phyloP scores from a whole-genome alignment of 2,329 filamentous ascomycete species.

The Xylaria sp. region DNA sequence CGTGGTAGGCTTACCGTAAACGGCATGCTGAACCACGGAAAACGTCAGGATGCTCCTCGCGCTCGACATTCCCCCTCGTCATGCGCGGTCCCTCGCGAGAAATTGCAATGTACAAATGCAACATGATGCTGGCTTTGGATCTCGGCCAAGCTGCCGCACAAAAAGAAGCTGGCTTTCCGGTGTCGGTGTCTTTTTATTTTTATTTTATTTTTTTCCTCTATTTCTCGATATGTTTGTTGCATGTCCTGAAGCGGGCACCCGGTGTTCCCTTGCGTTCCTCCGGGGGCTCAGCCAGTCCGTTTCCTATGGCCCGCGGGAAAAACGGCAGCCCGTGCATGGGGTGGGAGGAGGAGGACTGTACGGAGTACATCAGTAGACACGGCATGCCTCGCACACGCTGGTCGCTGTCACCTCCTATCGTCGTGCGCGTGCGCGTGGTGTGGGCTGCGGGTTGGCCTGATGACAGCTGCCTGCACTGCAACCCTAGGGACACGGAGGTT shows the following conservation, averaged over 20 bases:
- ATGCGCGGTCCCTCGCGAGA: constrained; percentile 11
- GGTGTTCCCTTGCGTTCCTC: constrained; percentile 16
- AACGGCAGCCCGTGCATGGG: constrained; percentile 17
- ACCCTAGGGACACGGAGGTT: constrained; percentile 17
- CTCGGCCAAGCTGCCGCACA: constrained; percentile 23
- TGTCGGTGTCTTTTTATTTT: constrained; percentile 19
- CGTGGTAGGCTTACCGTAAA: neutral
- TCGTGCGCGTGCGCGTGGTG: constrained; percentile 8
- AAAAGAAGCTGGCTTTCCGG: constrained; percentile 23
- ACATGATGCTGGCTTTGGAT: constrained; percentile 20
- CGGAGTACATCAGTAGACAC: constrained; percentile 16
- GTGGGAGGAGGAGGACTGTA: too few relatives aligned
- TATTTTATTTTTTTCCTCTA: neutral
- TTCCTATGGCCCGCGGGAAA: neutral
- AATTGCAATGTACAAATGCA: constrained; percentile 10
- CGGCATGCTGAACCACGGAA: neutral
- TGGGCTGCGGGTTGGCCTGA: constrained; percentile 16
- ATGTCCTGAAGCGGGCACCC: constrained; percentile 23
- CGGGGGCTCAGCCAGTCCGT: constrained; percentile 13
- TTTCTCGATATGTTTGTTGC: constrained; percentile 18
- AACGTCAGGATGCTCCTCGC: neutral
- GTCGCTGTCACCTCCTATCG: constrained; percentile 15
- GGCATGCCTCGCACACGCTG: constrained; percentile 20
- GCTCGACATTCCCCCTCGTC: constrained; percentile 9
- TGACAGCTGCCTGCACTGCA: constrained; percentile 13